phyloP scores from a whole-genome alignment of 2,329 filamentous ascomycete species.

The Aspergillus aculeatus region DNA sequence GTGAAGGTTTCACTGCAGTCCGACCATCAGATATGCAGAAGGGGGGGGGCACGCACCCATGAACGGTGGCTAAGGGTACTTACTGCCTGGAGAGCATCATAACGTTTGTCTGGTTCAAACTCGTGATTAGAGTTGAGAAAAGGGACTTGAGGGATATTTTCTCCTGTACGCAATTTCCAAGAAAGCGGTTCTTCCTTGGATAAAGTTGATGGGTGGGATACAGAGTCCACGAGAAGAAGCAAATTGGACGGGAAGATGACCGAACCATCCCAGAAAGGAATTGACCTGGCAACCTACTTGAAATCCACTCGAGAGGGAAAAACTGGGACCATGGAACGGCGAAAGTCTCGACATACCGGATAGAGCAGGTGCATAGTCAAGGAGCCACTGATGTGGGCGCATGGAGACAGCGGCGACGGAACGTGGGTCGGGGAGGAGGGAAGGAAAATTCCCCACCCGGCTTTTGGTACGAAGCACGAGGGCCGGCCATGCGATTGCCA shows the following conservation, averaged over 20 bases:
- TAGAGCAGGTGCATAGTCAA: constrained; percentile 13
- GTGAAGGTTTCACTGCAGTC: background rate
- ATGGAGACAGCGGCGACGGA: constrained; percentile 1
- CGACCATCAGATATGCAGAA: background rate
- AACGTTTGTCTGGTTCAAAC: background rate
- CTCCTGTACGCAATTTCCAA: background rate
- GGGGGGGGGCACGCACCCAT: background rate
- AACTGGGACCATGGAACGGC: background rate
- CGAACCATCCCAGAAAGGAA: background rate
- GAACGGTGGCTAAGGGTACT: background rate
- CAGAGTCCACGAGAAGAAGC: background rate
- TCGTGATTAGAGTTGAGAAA: background rate
- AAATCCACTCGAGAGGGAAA: background rate
- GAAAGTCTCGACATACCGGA: constrained; percentile 12
- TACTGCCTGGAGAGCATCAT: too few relatives aligned
- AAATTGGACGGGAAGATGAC: background rate
- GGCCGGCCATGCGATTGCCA: constrained; percentile 9
- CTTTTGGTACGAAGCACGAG: constrained; percentile 8
- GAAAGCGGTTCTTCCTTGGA: background rate
- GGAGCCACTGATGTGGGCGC: constrained; percentile 5
- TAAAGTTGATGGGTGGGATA: background rate
- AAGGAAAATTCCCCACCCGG: constrained; percentile 2
- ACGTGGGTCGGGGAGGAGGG: constrained; percentile 3
- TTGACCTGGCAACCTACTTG: background rate
- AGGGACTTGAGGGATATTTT: background rate